These are phyloP conservation scores for Yarrowia osloensis DNA, from an alignment of 805 yeast genomes.

Conservation along the genomic window DNA sequence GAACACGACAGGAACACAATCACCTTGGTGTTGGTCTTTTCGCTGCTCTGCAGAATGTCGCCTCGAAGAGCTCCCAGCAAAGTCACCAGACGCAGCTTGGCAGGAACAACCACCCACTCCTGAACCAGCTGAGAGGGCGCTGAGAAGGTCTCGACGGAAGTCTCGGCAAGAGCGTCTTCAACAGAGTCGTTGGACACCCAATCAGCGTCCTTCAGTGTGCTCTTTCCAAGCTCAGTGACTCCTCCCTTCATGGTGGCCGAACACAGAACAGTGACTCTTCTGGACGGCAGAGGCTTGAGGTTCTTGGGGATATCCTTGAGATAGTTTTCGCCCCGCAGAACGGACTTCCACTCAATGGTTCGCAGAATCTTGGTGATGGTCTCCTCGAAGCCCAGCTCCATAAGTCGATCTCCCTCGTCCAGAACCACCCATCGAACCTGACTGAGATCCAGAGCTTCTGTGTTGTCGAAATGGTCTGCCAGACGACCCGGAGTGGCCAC, in stretches of 20 bases:
- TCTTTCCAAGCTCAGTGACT: conserved; percentile 77
- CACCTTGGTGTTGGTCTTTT: conserved; percentile 46
- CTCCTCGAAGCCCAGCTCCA: conserved; percentile 96
- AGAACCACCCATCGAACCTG: conserved; percentile 82
- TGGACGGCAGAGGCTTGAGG: conserved; percentile 63
- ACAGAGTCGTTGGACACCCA: conserved; percentile 52
- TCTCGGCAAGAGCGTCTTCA: conserved; percentile 38
- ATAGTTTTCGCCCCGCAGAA: conserved; percentile 43
- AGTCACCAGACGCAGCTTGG: conserved; percentile 84
- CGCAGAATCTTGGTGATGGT: conserved; percentile 75
- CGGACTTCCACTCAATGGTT: conserved; percentile 52
- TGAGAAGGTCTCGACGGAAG: conserved; percentile 37
- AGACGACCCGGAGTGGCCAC: conserved; percentile 98
- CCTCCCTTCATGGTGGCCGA: conserved; percentile 89
- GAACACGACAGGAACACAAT: conserved; percentile 92
- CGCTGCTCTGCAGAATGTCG: conserved; percentile 38
- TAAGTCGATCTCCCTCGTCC: conserved; percentile 95
- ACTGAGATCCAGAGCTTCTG: conserved; percentile 69
- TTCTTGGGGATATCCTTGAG: conserved; percentile 38
- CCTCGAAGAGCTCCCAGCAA: conserved; percentile 59
- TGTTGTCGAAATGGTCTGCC: conserved; percentile 91
- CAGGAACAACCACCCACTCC: conserved; percentile 81
- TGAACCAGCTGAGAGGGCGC: conserved; percentile 94
- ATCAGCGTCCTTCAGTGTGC: conserved; percentile 72
- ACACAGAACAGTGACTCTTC: conserved; percentile 79